Base-by-base conservation (phyloP, 1,284 basidiomycete genomes). In the Papiliotrema flavescens region DNA sequence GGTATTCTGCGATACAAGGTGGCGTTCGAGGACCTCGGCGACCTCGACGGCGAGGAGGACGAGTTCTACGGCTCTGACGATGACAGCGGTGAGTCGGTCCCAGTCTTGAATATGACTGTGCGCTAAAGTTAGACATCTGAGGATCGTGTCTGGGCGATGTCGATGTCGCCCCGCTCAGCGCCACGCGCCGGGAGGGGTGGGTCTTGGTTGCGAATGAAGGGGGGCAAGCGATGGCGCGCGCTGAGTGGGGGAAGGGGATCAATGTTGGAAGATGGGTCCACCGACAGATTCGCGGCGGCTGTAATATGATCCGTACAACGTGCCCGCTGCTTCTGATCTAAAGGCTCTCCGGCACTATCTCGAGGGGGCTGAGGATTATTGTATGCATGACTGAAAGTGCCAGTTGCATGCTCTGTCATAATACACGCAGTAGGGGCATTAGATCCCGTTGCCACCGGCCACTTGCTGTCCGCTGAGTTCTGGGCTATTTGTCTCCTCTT, bases 1-100 rank as follows among this genome's bases (percentile, higher is more conserved):
- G 95, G 95, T 34, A 80, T 98, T 56, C 80, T 97, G 60, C 84
- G 76, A 42, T 97, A 96, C 84, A 95, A 96, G 80, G 91, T 96
- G 63, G 91, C 93, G 78, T 90, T 97, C 77, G 83, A 83, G 61
- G 88, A 88, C 74, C 80, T 94, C 46, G 79, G 82, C 35, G 80
- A 82, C 44, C 71, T 85, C 35, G 89, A 90, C 63, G 88, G 72
- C 53, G 74, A 75, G 15, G 75, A 76, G 54, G 77, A 77, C 64
- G 77, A 79, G 63, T 79, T 79, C 59, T 76, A 77, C 67, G 76
- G 72, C 49, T 73, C 75, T 47, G 74, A 77, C 57, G 70, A 68
- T 49, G 73, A 74, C 64, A 67, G 65, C 56, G 73, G 69, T 67
- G 59, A 55, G 69, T 63, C 15, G 28, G 19, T 15, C 13, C 39